Percentiles rank a stretch among this genome's conserved stretches.
phyloP scores from a whole-genome alignment of 495 filamentous ascomycete species.

The Glonium stellatum region DNA sequence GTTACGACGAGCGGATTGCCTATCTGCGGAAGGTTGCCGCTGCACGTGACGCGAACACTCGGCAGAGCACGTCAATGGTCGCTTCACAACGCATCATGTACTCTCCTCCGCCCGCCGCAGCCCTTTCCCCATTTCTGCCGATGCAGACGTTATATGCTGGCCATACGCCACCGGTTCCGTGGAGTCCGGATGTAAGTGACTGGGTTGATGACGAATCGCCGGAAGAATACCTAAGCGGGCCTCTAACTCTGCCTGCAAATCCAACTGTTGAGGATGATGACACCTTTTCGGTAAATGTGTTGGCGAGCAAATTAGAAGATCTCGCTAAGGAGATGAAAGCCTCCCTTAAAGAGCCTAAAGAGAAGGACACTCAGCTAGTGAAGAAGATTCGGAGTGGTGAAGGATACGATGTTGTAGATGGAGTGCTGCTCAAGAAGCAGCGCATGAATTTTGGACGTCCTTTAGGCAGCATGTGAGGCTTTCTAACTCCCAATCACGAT shows the following conservation, averaged over 20 bases:
- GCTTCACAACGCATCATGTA: background rate
- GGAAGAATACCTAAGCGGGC: conserved; percentile 8
- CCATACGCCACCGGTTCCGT: conserved; percentile 18
- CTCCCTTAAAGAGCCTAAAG: too few relatives aligned
- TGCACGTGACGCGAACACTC: too few relatives aligned
- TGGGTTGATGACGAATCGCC: background rate
- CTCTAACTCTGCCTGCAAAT: conserved; percentile 13
- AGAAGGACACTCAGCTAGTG: conserved; percentile 13
- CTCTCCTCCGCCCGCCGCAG: conserved; percentile 4
- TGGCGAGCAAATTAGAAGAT: conserved; percentile 30
- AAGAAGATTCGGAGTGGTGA: background rate
- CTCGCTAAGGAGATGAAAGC: conserved; percentile 28
- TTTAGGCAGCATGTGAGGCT: background rate
- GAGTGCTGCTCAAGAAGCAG: conserved; percentile 22
- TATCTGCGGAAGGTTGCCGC: too few relatives aligned
- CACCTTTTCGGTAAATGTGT: conserved; percentile 12
- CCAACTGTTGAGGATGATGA: conserved; percentile 17
- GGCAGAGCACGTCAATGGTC: too few relatives aligned
- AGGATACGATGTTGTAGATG: conserved; percentile 6
- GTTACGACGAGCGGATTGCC: too few relatives aligned
- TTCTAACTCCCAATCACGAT: background rate
- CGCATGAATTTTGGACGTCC: conserved; percentile 20
- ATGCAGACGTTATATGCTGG: conserved; percentile 22
- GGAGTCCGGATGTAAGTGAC: conserved; percentile 1
- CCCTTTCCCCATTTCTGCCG: conserved; percentile 16